Conservation (phyloP, 495 filamentous ascomycete species). For the Antarctomyces pellizariae region DNA sequence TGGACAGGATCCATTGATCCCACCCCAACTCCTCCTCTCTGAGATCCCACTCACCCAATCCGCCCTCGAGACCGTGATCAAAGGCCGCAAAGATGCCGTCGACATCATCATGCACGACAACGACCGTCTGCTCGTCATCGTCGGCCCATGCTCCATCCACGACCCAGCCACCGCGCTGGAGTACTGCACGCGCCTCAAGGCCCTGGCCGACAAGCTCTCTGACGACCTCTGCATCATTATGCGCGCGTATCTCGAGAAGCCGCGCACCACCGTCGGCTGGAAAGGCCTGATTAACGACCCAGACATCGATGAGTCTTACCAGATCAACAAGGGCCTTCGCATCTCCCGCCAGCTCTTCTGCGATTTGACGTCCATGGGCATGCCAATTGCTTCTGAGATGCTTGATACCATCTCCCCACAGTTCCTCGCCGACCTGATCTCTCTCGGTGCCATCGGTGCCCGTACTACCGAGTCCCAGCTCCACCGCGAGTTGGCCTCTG, state of each 20-base stretch:
- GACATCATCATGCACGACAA: slow-evolving; percentile 54
- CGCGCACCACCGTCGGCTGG: slow-evolving; percentile 96
- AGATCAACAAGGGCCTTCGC: slow-evolving; percentile 96
- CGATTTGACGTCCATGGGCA: slow-evolving; percentile 61
- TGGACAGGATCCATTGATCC: slow-evolving; percentile 86
- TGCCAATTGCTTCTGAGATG: slow-evolving; percentile 95
- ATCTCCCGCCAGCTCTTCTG: slow-evolving; percentile 74
- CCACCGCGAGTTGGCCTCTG: slow-evolving; percentile 88
- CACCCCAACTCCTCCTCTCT: slow-evolving; percentile 64
- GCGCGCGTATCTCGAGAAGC: slow-evolving; percentile 98
- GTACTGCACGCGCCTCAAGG: slow-evolving; percentile 58
- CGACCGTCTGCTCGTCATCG: slow-evolving; percentile 81
- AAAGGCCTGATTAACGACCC: slow-evolving; percentile 98
- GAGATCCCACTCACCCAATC: slow-evolving; percentile 63
- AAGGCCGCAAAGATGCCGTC: slow-evolving; percentile 62
- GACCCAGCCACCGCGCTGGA: slow-evolving; percentile 75
- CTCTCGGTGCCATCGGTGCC: slow-evolving; percentile 84
- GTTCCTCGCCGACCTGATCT: slow-evolving; percentile 88
- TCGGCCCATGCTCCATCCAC: slow-evolving; percentile 93
- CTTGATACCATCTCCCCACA: slow-evolving; percentile 91
- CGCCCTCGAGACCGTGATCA: slow-evolving; percentile 43
- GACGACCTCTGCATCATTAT: slow-evolving; percentile 82
- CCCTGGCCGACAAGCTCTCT: slow-evolving; percentile 45
- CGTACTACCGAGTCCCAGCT: slow-evolving; percentile 94
- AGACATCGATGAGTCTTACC: slow-evolving; percentile 88